These are phyloP conservation scores for Hanseniaspora lachancei DNA, from an alignment of 805 yeast species.

Conservation along the genomic window DNA sequence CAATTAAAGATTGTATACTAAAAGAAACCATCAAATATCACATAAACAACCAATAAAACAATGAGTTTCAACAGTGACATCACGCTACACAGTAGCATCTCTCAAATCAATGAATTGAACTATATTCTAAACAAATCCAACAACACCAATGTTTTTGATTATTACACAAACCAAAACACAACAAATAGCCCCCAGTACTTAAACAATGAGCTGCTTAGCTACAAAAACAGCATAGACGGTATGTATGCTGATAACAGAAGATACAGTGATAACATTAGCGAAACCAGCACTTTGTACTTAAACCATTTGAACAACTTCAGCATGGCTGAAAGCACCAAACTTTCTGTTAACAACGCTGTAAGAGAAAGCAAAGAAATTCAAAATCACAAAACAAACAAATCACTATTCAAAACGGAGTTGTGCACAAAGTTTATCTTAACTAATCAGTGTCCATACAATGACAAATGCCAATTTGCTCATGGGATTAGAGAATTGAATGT, in stretches of 20 bases:
- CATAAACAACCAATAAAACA: neutral
- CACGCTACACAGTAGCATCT: conserved; percentile 3
- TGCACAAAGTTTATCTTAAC: conserved; percentile 64
- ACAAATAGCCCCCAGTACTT: neutral
- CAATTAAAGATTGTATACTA: too few relatives aligned
- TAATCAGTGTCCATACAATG: conserved; percentile 73
- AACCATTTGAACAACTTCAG: neutral
- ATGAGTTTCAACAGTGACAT: conserved; percentile 6
- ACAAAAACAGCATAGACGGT: neutral
- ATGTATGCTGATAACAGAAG: neutral
- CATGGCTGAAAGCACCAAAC: neutral
- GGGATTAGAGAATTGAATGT: conserved; percentile 64
- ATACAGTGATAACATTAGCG: conserved; percentile 1
- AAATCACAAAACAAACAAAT: conserved; percentile 35
- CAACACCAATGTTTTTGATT: neutral
- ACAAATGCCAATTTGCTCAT: conserved; percentile 90
- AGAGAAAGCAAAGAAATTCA: neutral
- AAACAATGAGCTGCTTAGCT: neutral
- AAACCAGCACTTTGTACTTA: neutral
- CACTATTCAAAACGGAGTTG: conserved; percentile 77
- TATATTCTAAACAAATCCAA: neutral
- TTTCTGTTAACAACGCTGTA: neutral
- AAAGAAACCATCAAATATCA: neutral
- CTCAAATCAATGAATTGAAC: conserved; percentile 10
- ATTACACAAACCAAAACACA: neutral